phyloP scores from a whole-genome alignment of 2,329 filamentous ascomycete species.

The Zarea fungicola region DNA sequence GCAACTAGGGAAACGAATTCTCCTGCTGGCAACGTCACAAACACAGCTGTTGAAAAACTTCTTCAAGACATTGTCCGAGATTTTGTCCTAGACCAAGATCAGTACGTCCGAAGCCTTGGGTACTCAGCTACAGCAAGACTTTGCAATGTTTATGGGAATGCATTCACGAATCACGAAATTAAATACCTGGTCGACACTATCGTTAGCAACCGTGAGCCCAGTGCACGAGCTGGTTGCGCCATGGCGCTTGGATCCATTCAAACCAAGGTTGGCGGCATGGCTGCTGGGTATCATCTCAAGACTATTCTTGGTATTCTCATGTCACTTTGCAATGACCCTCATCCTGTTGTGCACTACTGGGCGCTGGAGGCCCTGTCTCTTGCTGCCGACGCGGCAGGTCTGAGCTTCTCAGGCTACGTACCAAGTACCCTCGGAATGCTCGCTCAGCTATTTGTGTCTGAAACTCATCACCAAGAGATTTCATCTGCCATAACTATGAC shows the following conservation, averaged over 20 bases:
- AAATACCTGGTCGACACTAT: constrained; percentile 92
- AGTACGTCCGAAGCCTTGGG: constrained; percentile 78
- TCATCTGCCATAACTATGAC: constrained; percentile 79
- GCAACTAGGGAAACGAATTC: constrained; percentile 75
- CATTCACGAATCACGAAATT: constrained; percentile 84
- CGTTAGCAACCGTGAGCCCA: constrained; percentile 87
- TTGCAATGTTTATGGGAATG: constrained; percentile 77
- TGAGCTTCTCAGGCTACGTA: constrained; percentile 88
- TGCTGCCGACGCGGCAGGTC: constrained; percentile 84
- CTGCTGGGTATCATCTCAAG: constrained; percentile 91
- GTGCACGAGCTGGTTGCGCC: constrained; percentile 87
- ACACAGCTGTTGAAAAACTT: constrained; percentile 72
- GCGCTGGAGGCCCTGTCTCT: constrained; percentile 81
- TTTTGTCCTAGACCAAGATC: constrained; percentile 78
- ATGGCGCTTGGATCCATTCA: constrained; percentile 92
- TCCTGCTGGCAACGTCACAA: constrained; percentile 66
- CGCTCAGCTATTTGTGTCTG: constrained; percentile 84
- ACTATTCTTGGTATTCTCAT: constrained; percentile 97
- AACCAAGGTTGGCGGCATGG: constrained; percentile 94
- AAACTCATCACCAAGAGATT: constrained; percentile 85
- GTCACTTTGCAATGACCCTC: constrained; percentile 92
- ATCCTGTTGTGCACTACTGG: constrained; percentile 95
- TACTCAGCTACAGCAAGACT: constrained; percentile 81
- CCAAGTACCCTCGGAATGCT: constrained; percentile 89
- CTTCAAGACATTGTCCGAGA: constrained; percentile 68